phyloP scores from a whole-genome alignment of 352 stramenopile species.

The Globisporangium viniferum region DNA sequence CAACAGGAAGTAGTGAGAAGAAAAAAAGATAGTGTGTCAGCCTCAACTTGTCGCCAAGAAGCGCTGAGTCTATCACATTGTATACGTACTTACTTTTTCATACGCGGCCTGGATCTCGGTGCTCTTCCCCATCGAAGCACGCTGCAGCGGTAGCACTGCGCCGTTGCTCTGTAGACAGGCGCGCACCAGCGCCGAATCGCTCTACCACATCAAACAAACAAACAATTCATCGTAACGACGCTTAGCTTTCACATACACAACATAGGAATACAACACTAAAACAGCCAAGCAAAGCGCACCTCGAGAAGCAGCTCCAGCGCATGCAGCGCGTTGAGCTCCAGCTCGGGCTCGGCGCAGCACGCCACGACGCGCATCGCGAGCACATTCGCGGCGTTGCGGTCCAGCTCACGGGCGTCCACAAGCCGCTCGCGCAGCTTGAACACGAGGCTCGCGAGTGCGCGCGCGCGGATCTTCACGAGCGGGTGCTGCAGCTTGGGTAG shows the following conservation, averaged over 20 bases:
- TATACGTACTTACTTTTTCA: slow-evolving; percentile 31
- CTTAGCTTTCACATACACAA: slow-evolving; percentile 1
- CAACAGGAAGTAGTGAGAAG: background rate
- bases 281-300: background rate
- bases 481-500: slow-evolving; percentile 62
- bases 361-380: slow-evolving; percentile 36
- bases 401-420: slow-evolving; percentile 32
- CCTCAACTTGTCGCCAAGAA: background rate
- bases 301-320: slow-evolving; percentile 45
- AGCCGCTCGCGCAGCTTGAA: slow-evolving; percentile 71
- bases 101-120: slow-evolving; percentile 37
- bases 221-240: slow-evolving; percentile 10
- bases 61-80: background rate
- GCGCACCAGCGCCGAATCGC: slow-evolving; percentile 20
- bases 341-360: slow-evolving; percentile 32
- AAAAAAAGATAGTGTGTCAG: background rate
- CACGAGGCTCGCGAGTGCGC: slow-evolving; percentile 51
- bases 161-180: slow-evolving; percentile 33
- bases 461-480: slow-evolving; percentile 52
- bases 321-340: slow-evolving; percentile 51
- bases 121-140: slow-evolving; percentile 23
- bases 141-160: slow-evolving; percentile 37
- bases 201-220: slow-evolving; percentile 8
- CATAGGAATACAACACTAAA: background rate
- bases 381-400: slow-evolving; percentile 21